A percentile compares a stretch with the other conserved stretches of the same genome.
Conservation (phyloP, 2,329 filamentous ascomycete genomes). For the Davidsoniella eucalypti region DNA sequence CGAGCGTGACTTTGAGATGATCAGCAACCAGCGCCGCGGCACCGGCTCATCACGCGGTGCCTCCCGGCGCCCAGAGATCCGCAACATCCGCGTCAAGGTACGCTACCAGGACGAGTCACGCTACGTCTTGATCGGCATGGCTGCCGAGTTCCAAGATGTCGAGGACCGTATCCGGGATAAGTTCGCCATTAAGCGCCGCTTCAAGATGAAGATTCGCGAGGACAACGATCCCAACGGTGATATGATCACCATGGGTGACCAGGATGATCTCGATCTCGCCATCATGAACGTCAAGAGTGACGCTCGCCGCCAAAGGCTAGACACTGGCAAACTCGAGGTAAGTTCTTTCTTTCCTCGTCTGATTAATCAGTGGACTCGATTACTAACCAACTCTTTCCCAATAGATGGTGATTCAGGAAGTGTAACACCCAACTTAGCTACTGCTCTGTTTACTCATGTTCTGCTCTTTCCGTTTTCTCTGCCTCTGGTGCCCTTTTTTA, state of each 20-base stretch:
- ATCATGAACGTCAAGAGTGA: constrained; percentile 50
- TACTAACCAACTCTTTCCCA: constrained; percentile 16
- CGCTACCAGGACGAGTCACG: constrained; percentile 75
- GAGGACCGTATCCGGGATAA: constrained; percentile 70
- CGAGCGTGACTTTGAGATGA: constrained; percentile 66
- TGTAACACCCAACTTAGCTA: constrained; percentile 20
- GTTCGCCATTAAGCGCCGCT: constrained; percentile 58
- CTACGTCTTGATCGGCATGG: constrained; percentile 70
- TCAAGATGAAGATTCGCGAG: constrained; percentile 79
- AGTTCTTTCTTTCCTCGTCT: constrained; percentile 22
- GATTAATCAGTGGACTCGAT: background rate
- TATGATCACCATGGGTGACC: constrained; percentile 93
- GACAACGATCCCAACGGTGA: constrained; percentile 64
- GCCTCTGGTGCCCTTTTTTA: too few relatives aligned
- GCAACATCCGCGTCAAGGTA: constrained; percentile 79
- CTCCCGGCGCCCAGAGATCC: constrained; percentile 48
- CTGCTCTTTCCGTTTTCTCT: background rate
- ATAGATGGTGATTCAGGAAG: constrained; percentile 33
- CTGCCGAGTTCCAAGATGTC: constrained; percentile 60
- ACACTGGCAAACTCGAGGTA: constrained; percentile 92
- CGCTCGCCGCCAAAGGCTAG: constrained; percentile 56
- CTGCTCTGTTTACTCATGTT: constrained; percentile 4
- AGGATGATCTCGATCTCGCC: constrained; percentile 87
- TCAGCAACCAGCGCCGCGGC: constrained; percentile 33
- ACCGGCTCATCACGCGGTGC: constrained; percentile 31